Conservation (phyloP, 2,329 filamentous ascomycete genomes). For the Epichloe elymi region DNA sequence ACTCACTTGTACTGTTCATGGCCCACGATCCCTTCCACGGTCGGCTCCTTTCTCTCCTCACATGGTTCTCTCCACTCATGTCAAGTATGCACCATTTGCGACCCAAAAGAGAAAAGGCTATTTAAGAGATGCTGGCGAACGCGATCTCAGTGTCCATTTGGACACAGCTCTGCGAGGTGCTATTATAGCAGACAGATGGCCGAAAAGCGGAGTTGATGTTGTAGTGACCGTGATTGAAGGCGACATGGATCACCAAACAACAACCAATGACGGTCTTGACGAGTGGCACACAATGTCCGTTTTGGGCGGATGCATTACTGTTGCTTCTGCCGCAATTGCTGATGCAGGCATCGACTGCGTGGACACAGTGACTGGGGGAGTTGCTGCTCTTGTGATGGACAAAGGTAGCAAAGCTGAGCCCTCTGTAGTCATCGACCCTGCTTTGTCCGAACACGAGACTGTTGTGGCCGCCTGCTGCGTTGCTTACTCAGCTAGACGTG, state of each 20-base stretch:
- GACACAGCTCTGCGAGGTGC: constrained; percentile 83
- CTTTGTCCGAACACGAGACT: constrained; percentile 63
- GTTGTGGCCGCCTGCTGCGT: constrained; percentile 79
- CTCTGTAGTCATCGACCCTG: constrained; percentile 62
- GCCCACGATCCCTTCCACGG: constrained; percentile 77
- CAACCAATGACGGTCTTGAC: constrained; percentile 38
- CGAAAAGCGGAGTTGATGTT: constrained; percentile 96
- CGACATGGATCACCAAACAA: constrained; percentile 58
- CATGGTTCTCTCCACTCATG: constrained; percentile 78
- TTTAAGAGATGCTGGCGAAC: constrained; percentile 70
- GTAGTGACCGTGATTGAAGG: constrained; percentile 88
- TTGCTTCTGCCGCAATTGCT: constrained; percentile 80
- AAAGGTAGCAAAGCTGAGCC: constrained; percentile 20
- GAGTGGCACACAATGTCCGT: constrained; percentile 88
- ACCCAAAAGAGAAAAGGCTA: constrained; percentile 73
- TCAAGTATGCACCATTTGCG: constrained; percentile 95
- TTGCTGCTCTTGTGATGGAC: constrained; percentile 59
- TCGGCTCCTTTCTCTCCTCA: constrained; percentile 88
- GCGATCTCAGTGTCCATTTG: constrained; percentile 80
- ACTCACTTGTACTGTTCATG: constrained; percentile 84
- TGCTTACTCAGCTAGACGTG: constrained; percentile 71
- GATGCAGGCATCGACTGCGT: constrained; percentile 95
- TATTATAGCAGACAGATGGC: constrained; percentile 88
- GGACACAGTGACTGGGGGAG: constrained; percentile 83
- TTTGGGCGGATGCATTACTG: constrained; percentile 81